A percentile compares a stretch with the other conserved stretches of the same genome.
phyloP scores from a whole-genome alignment of 306 rosid species.

The Medicago lupulina region DNA sequence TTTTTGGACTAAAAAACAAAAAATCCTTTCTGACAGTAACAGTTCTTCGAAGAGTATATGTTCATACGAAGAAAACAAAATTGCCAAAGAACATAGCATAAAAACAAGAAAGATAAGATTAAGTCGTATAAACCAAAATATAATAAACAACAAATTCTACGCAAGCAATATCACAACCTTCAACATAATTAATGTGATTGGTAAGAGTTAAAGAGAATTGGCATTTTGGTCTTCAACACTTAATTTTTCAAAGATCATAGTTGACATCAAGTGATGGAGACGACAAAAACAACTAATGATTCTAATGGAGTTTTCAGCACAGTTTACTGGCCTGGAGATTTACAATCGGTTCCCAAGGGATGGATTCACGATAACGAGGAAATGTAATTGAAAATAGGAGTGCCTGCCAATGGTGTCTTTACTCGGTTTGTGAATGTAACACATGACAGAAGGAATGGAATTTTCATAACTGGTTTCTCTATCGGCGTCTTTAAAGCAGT shows the following conservation, averaged over 20 bases:
- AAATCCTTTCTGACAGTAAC: no score
- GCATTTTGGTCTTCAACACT: constrained; percentile 60
- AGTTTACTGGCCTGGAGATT: constrained; percentile 55
- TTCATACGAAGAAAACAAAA: no score
- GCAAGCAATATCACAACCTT: constrained; percentile 10
- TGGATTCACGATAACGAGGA: background rate
- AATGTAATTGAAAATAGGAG: constrained; percentile 46
- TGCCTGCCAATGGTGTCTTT: constrained; percentile 56
- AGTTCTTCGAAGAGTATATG: no score
- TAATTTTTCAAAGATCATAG: constrained; percentile 48
- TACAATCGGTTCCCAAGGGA: constrained; percentile 47
- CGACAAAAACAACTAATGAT: background rate
- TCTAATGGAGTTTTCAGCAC: constrained; percentile 32
- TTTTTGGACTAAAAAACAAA: no score
- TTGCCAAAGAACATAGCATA: no score
- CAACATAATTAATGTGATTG: constrained; percentile 60
- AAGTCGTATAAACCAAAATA: no score
- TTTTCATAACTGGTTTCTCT: constrained; percentile 56
- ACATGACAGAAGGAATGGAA: constrained; percentile 35
- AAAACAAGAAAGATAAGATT: no score
- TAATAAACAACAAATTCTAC: no score
- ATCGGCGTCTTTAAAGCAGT: constrained; percentile 59
- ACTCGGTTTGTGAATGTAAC: constrained; percentile 59
- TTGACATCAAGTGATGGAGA: constrained; percentile 4
- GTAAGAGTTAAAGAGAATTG: constrained; percentile 55